Evolutionary conservation across 2,329 filamentous ascomycete species (phyloP).

Genomic region (Fusarium bulbicola): DNA sequence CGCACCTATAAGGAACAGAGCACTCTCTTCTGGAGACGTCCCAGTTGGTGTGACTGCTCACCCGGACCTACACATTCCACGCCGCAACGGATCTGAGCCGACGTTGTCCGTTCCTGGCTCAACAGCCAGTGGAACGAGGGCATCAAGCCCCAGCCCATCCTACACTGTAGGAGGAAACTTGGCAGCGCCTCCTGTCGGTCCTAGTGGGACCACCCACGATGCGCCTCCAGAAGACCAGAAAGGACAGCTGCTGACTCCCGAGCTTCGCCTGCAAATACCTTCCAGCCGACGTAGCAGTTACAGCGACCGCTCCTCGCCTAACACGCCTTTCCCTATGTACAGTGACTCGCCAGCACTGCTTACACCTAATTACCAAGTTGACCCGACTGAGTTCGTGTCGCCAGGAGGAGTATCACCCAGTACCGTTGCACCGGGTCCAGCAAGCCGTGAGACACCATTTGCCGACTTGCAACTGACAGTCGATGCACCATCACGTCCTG

Average conservation of each 20-base stretch:
- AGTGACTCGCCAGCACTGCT: constrained; percentile 64
- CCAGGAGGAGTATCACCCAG: constrained; percentile 49
- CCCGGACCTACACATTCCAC: constrained; percentile 33
- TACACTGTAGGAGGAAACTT: constrained; percentile 53
- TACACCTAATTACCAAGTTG: constrained; percentile 52
- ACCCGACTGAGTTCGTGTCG: constrained; percentile 65
- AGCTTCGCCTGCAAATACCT: constrained; percentile 59
- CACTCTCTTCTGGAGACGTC: constrained; percentile 58
- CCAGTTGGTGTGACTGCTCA: constrained; percentile 25
- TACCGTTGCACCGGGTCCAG: constrained; percentile 53
- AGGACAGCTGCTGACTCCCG: constrained; percentile 20
- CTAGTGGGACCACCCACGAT: constrained; percentile 27
- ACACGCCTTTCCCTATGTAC: constrained; percentile 74
- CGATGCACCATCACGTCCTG: constrained; percentile 54
- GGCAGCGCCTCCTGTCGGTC: constrained; percentile 52
- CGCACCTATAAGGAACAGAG: constrained; percentile 45
- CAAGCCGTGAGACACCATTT: constrained; percentile 59
- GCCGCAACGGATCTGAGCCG: constrained; percentile 31
- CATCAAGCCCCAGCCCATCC: constrained; percentile 44
- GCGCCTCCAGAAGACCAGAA: constrained; percentile 8
- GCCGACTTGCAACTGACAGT: constrained; percentile 52
- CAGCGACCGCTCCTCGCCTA: constrained; percentile 58
- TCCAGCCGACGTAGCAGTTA: constrained; percentile 51
- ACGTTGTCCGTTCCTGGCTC: constrained; percentile 34
- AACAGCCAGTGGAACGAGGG: constrained; percentile 33